These are phyloP conservation scores for Amaranthus cruentus DNA, from an alignment of 148 eudicot species.

Conservation along the genomic window DNA sequence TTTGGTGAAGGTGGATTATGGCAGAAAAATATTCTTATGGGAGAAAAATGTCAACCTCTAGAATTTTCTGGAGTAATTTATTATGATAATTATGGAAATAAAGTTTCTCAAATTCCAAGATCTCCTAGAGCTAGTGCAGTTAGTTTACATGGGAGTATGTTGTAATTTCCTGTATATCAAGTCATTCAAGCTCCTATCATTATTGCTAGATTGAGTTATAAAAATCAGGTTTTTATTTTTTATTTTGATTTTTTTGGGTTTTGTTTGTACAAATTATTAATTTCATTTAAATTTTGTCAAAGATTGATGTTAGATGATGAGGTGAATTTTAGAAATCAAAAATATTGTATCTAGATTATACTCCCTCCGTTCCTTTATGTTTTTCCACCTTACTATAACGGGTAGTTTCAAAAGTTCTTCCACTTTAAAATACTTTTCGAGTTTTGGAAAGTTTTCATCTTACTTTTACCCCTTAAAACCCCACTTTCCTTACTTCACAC, in stretches of 20 bases:
- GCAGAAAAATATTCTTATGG: slow-evolving; percentile 79
- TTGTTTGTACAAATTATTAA: not conserved
- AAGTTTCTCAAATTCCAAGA: slow-evolving; percentile 49
- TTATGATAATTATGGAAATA: slow-evolving; percentile 53
- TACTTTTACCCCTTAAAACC: no score
- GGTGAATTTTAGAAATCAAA: not conserved
- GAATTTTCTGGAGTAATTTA: slow-evolving; percentile 74
- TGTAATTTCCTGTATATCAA: slow-evolving; percentile 29
- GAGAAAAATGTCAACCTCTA: slow-evolving; percentile 76
- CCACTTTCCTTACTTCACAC: no score
- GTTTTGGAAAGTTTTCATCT: no score
- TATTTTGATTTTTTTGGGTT: not conserved
- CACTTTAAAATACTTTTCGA: no score
- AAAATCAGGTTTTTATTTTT: not conserved
- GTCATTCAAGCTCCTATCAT: slow-evolving; percentile 16
- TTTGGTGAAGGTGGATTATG: slow-evolving; percentile 62
- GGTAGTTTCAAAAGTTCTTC: no score
- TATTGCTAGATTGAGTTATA: not conserved
- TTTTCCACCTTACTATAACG: no score
- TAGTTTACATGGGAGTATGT: slow-evolving; percentile 21
- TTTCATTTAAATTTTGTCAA: not conserved
- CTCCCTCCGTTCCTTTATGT: no score
- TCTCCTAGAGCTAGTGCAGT: slow-evolving; percentile 47
- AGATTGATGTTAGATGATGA: not conserved
- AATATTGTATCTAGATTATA: no score